phyloP scores from a whole-genome alignment of 805 yeast species.

The Sungouiella thailandica region DNA sequence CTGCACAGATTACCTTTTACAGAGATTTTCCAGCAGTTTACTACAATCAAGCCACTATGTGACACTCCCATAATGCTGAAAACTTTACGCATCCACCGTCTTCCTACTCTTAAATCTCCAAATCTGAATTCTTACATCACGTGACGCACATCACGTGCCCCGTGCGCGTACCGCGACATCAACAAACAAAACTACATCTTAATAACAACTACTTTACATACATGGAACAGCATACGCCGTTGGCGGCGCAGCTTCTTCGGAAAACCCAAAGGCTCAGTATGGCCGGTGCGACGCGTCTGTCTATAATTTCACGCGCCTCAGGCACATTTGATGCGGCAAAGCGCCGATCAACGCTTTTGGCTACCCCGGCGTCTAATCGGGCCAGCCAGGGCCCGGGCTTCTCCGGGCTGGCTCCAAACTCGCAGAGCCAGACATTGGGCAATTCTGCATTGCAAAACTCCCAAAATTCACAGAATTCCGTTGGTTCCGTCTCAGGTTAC shows the following conservation, averaged over 20 bases:
- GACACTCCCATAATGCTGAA: too few species aligned
- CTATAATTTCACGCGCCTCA: constrained; percentile 16
- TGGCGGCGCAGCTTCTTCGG: constrained; percentile 11
- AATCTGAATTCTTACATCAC: too few species aligned
- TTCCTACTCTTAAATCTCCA: too few species aligned
- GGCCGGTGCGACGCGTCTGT: constrained; percentile 15
- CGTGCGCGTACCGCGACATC: too few species aligned
- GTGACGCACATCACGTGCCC: too few species aligned
- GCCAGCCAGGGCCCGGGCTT: constrained; percentile 9
- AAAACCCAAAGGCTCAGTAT: constrained; percentile 14
- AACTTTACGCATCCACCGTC: too few species aligned
- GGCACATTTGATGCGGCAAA: constrained; percentile 16
- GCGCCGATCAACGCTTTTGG: constrained; percentile 24
- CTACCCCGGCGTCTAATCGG: constrained; percentile 31
- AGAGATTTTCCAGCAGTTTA: too few species aligned
- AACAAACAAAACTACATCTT: too few species aligned
- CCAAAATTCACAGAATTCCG: not conserved
- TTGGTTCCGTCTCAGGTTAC: constrained; percentile 1
- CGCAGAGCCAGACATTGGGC: constrained; percentile 3
- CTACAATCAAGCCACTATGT: too few species aligned
- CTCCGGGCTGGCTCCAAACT: constrained; percentile 1
- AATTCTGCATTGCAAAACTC: too few species aligned
- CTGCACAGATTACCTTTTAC: too few species aligned
- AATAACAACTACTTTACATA: not conserved
- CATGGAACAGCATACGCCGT: constrained; percentile 8